These are phyloP conservation scores for Starmerella cellae DNA, from an alignment of 805 yeast species.

Conservation along the genomic window DNA sequence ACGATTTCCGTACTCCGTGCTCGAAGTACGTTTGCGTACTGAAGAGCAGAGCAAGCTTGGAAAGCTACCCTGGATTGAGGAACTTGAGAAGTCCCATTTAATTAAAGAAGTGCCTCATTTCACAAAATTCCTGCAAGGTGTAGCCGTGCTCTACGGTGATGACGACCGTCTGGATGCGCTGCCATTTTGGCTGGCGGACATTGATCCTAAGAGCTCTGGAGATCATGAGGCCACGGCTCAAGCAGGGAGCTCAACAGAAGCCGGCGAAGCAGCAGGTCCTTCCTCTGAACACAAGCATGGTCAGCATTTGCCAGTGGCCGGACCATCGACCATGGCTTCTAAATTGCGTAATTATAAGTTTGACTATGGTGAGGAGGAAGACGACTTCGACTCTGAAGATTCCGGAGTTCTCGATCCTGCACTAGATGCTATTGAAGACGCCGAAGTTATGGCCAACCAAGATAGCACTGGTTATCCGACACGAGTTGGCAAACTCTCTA, in stretches of 20 bases:
- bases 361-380: slow-evolving; percentile 37
- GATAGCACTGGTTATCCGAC: slow-evolving; percentile 22
- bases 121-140: slow-evolving; percentile 86
- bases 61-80: slow-evolving; percentile 58
- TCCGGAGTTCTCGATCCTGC: slow-evolving; percentile 17
- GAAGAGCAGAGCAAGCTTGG: slow-evolving; percentile 26
- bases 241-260: neutral
- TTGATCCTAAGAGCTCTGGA: slow-evolving; percentile 37
- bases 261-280: neutral
- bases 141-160: slow-evolving; percentile 74
- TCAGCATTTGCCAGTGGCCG: neutral
- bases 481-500: slow-evolving; percentile 23
- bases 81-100: slow-evolving; percentile 65
- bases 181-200: slow-evolving; percentile 91
- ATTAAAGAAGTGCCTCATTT: slow-evolving; percentile 91
- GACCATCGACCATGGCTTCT: neutral
- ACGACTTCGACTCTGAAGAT: slow-evolving; percentile 32
- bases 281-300: slow-evolving; percentile 38
- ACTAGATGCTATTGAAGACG: slow-evolving; percentile 10
- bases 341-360: slow-evolving; percentile 9
- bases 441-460: slow-evolving; percentile 3
- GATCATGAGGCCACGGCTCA: slow-evolving; percentile 22
- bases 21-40: slow-evolving; percentile 68
- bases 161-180: slow-evolving; percentile 79
- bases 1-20: slow-evolving; percentile 60